Evolutionary conservation across 169 alveolate species (phyloP), one percentile per base, ranked within the genome.

Genomic region (Ichthyophthirius multifiliis): DNA sequence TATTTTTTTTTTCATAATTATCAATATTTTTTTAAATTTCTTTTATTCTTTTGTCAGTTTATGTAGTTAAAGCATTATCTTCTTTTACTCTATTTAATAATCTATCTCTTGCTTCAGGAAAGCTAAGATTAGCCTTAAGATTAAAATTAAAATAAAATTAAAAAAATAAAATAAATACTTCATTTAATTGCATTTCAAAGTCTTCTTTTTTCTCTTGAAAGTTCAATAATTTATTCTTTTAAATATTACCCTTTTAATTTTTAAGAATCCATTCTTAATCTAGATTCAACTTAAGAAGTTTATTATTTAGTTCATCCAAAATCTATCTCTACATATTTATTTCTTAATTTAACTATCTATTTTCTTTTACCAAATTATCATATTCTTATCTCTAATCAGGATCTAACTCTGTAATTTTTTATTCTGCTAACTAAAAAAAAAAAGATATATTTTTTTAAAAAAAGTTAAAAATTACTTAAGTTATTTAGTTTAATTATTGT

Each of bases 41-140:
- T 67, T 89, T 74, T 1, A 89, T 83, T 82, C 88, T 91, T 62
- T 87, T 88, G 41, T 94, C 97, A 37, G 91, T 46, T 23, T 94
- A 85, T 31, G 85, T 82, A n/a, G 91, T 86, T 64, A 83, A 94
- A 15, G 86, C 65, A 45, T 92, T 91, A 71, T 92, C 96, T 48
- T 93, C 93, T 85, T 90, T 92, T 15, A 93, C 94, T 83, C 94
- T 85, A 46, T 87, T 88, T 64, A 91, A 65, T 23, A 96, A 91
- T 84, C 95, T 81, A 63, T 94, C 97, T 74, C 96, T 89, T 48
- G 95, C 96, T 77, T 96, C 96, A 20, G 97, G 96, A 82, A 96
- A 87, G 64, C 95, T 90, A 43, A 95, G 76, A 45, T 92, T 90
- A 23, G 86, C 86, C 77, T 67, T 3, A 20, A 6, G 4, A 45